Evolutionary conservation across 495 filamentous ascomycete genomes (phyloP).

Genomic region (Copromyces sp.): DNA sequence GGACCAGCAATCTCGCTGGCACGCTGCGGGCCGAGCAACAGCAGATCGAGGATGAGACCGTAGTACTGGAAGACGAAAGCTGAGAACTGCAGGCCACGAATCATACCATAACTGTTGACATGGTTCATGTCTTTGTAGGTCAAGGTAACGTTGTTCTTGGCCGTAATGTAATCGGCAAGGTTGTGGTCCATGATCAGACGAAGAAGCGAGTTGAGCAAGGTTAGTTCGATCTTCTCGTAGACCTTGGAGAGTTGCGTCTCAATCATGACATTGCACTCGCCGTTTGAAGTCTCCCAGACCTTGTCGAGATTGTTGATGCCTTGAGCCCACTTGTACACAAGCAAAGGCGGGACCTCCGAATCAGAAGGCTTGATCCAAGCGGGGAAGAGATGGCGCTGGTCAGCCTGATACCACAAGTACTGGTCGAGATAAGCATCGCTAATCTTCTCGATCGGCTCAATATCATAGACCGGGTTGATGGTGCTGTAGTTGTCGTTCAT

Average conservation of each 20-base stretch:
- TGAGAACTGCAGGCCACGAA: conserved; percentile 93
- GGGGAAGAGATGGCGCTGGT: conserved; percentile 95
- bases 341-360: conserved; percentile 92
- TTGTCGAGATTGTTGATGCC: conserved; percentile 98
- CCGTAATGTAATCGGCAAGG: conserved; percentile 96
- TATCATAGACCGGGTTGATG: conserved; percentile 98
- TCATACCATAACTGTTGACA: conserved; percentile 97
- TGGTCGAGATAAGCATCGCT: conserved; percentile 98
- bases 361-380: conserved; percentile 99
- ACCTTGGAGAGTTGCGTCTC: conserved; percentile 98
- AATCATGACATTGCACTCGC: conserved; percentile 98
- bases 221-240: conserved; percentile 98
- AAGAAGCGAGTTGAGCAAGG: conserved; percentile 83
- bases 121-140: conserved; percentile 99
- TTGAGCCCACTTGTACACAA: conserved; percentile 99
- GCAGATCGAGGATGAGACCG: conserved; percentile 85
- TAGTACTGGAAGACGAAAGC: conserved; percentile 99
- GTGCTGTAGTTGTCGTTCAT: conserved; percentile 99
- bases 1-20: conserved; percentile 96
- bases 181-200: conserved; percentile 99
- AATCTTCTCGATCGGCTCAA: conserved; percentile 99
- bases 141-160: conserved; percentile 98
- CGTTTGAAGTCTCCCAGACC: conserved; percentile 92
- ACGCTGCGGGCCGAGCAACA: conserved; percentile 86
- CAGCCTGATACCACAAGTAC: conserved; percentile 98